Percentiles rank a stretch among this genome's conserved stretches.
These are phyloP conservation scores for Russula lepida DNA, from an alignment of 768 basidiomycete genomes.

Conservation along the genomic window DNA sequence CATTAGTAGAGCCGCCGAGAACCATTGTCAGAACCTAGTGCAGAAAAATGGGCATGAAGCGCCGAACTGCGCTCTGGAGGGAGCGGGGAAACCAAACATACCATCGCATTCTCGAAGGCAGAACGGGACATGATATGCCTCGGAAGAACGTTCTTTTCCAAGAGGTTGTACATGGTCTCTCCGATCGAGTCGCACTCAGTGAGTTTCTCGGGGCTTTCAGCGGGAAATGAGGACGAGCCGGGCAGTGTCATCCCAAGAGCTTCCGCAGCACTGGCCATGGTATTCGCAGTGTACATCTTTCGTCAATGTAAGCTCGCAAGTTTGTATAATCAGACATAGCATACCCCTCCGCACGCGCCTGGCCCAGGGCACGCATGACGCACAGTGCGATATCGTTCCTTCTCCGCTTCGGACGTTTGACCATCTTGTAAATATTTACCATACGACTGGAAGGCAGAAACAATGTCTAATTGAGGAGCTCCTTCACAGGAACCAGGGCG, in stretches of 20 bases:
- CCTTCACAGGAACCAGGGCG: constrained; percentile 88
- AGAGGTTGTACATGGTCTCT: constrained; percentile 71
- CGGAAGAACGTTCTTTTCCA: constrained; percentile 88
- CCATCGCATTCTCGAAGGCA: constrained; percentile 98
- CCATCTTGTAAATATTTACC: constrained; percentile 92
- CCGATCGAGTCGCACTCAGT: constrained; percentile 79
- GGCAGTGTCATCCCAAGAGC: constrained; percentile 94
- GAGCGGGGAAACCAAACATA: constrained; percentile 27
- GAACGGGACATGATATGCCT: constrained; percentile 94
- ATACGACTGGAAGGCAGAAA: constrained; percentile 96
- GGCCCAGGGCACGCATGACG: constrained; percentile 95
- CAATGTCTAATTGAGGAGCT: constrained; percentile 82
- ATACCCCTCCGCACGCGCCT: constrained; percentile 94
- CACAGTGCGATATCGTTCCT: constrained; percentile 75
- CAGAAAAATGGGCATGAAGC: background rate
- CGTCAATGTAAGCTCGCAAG: constrained; percentile 7
- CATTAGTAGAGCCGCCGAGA: constrained; percentile 96
- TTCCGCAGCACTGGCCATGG: constrained; percentile 95
- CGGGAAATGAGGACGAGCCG: constrained; percentile 95
- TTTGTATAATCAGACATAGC: background rate
- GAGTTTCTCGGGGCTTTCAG: constrained; percentile 82
- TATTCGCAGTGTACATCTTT: constrained; percentile 97
- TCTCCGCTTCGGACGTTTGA: constrained; percentile 73
- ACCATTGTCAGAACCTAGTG: constrained; percentile 90
- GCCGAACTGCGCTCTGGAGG: background rate